Evolutionary conservation across 768 basidiomycete species (phyloP).

Genomic region (Cystofilobasidium capitatum): DNA sequence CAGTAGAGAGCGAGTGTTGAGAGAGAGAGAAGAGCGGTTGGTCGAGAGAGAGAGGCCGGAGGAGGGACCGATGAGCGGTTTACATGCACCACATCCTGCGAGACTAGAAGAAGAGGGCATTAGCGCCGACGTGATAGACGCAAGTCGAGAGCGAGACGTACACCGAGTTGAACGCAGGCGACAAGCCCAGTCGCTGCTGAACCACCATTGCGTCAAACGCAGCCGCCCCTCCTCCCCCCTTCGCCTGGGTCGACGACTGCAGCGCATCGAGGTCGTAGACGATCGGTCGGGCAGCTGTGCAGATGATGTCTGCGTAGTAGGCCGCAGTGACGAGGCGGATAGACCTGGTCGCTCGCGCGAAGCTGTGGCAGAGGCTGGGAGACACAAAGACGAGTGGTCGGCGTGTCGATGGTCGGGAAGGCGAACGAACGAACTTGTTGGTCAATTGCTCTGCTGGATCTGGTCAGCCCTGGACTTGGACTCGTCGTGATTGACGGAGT

Average conservation of each 20-base stretch:
- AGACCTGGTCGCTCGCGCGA: conserved; percentile 30
- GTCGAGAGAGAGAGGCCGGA: not conserved
- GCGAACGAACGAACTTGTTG: not conserved
- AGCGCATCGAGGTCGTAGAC: conserved; percentile 11
- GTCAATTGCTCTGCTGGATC: not conserved
- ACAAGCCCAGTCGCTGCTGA: not conserved
- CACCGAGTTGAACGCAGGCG: not conserved
- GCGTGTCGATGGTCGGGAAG: conserved; percentile 26
- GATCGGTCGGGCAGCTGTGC: conserved; percentile 1
- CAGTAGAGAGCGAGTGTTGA: no score
- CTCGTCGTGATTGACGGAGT: conserved; percentile 27
- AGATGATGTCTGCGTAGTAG: conserved; percentile 19
- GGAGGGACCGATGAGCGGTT: not conserved
- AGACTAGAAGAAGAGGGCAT: not conserved
- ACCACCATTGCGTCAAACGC: not conserved
- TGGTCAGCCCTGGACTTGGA: conserved; percentile 26
- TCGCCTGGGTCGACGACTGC: conserved; percentile 6
- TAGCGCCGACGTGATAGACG: no score
- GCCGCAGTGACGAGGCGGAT: conserved; percentile 27
- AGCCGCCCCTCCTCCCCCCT: not conserved
- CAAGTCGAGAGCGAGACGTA: no score
- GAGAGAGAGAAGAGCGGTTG: not conserved
- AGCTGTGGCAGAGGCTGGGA: conserved; percentile 30
- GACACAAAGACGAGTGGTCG: not conserved
- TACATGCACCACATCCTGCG: conserved; percentile 7